Evolutionary conservation across 352 stramenopile genomes (phyloP).

Genomic region (Elongisporangium undulatum): DNA sequence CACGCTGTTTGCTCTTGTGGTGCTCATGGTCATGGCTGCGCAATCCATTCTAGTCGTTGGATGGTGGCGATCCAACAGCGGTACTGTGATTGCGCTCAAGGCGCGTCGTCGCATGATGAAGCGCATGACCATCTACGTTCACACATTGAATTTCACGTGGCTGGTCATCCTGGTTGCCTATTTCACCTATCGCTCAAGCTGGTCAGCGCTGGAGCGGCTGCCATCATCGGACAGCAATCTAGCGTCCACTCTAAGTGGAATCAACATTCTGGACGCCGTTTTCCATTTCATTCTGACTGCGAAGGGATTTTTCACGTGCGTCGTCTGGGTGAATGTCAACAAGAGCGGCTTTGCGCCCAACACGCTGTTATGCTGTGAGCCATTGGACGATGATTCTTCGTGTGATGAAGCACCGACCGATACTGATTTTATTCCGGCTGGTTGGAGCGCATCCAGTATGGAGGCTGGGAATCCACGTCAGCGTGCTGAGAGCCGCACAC

Average conservation of each 20-base stretch:
- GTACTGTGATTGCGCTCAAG: constrained; percentile 66
- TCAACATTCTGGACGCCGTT: constrained; percentile 38
- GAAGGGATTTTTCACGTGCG: constrained; percentile 58
- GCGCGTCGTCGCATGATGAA: constrained; percentile 68
- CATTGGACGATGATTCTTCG: not conserved
- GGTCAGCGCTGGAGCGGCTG: constrained; percentile 28
- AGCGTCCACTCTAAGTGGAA: constrained; percentile 1
- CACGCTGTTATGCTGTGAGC: constrained; percentile 18
- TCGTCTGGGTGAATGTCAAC: constrained; percentile 68
- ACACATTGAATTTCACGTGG: constrained; percentile 65
- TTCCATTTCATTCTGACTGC: constrained; percentile 60
- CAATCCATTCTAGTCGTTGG: constrained; percentile 58
- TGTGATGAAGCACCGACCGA: not conserved
- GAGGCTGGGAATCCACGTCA: not conserved
- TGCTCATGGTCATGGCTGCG: constrained; percentile 52
- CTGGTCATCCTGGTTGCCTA: constrained; percentile 53
- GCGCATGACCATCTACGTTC: constrained; percentile 68
- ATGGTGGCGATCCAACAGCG: constrained; percentile 77
- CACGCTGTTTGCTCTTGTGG: constrained; percentile 45
- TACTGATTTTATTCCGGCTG: not conserved
- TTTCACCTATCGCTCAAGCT: constrained; percentile 55
- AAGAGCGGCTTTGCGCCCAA: constrained; percentile 45
- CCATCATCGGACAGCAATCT: constrained; percentile 2
- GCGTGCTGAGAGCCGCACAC: not conserved
- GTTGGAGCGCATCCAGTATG: constrained; percentile 7